A percentile compares a stretch with the other conserved stretches of the same genome.
These are phyloP conservation scores for Acacia confusa DNA, from an alignment of 306 rosid genomes.

Conservation along the genomic window DNA sequence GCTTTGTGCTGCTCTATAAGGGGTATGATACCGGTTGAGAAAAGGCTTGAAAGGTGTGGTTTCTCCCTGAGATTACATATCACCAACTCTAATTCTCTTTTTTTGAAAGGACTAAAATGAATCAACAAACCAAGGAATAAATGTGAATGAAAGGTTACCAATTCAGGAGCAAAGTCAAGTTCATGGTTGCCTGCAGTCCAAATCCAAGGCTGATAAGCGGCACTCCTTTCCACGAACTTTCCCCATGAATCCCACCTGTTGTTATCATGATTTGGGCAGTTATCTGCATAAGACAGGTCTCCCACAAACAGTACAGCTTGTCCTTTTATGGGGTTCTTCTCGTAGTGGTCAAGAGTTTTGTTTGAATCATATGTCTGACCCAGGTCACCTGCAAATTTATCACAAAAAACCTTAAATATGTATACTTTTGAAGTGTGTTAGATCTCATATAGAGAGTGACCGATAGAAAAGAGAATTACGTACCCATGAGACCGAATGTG, in stretches of 20 bases:
- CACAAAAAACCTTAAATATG: not conserved
- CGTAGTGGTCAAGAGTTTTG: conserved; percentile 71
- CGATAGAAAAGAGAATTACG: conserved; percentile 32
- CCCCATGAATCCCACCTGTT: conserved; percentile 91
- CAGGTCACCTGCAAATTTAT: conserved; percentile 64
- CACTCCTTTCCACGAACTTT: conserved; percentile 78
- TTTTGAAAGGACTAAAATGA: not conserved
- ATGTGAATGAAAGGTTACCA: conserved; percentile 43
- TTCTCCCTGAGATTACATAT: conserved; percentile 56
- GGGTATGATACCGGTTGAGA: conserved; percentile 54
- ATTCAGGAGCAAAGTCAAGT: conserved; percentile 68
- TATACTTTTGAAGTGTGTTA: not conserved
- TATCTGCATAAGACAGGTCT: conserved; percentile 86
- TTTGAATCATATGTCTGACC: conserved; percentile 94
- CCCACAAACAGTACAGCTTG: conserved; percentile 72
- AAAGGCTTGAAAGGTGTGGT: conserved; percentile 62
- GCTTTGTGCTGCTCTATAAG: conserved; percentile 61
- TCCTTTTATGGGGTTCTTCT: conserved; percentile 60
- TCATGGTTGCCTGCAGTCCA: conserved; percentile 96
- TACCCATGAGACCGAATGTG: conserved; percentile 80
- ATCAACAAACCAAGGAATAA: not conserved
- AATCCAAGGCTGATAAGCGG: conserved; percentile 96
- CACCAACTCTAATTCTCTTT: not conserved
- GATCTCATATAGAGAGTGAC: not conserved
- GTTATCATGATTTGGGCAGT: conserved; percentile 67